Conservation (phyloP, 2,329 filamentous ascomycete genomes). For the Aspergillus glaucus region DNA sequence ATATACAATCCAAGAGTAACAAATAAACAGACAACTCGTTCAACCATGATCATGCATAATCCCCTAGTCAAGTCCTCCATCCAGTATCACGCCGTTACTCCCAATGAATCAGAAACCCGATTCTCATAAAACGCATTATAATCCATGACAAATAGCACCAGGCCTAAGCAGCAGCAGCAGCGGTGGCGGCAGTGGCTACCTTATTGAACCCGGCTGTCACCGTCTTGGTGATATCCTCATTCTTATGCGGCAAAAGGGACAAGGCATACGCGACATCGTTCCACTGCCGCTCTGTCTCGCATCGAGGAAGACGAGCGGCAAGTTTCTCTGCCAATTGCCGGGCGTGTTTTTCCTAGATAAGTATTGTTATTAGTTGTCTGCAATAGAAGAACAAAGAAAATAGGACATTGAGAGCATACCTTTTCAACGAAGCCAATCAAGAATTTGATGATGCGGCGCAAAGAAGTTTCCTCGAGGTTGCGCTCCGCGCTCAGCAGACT, state of each 20-base stretch:
- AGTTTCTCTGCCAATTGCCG: slow-evolving; percentile 91
- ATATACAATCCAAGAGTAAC: background rate
- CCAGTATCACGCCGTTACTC: background rate
- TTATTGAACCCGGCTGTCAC: slow-evolving; percentile 49
- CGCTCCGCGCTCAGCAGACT: slow-evolving; percentile 79
- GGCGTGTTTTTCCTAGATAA: slow-evolving; percentile 80
- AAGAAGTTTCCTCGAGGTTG: slow-evolving; percentile 73
- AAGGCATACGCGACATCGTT: slow-evolving; percentile 93
- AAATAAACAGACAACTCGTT: background rate
- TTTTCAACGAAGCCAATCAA: slow-evolving; percentile 95
- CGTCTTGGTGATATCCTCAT: slow-evolving; percentile 41
- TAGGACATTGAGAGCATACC: slow-evolving; percentile 49
- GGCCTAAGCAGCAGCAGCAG: slow-evolving; percentile 4
- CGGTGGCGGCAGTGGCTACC: slow-evolving; percentile 59
- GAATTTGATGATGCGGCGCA: slow-evolving; percentile 85
- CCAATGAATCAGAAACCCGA: background rate
- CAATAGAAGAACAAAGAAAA: background rate
- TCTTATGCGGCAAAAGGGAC: slow-evolving; percentile 72
- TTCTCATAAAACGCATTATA: background rate
- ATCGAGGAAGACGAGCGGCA: slow-evolving; percentile 74
- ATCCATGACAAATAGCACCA: slow-evolving; percentile 7
- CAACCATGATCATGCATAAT: background rate
- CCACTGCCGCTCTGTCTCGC: slow-evolving; percentile 92
- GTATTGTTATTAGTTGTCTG: background rate
- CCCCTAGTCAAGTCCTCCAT: background rate